A percentile compares a stretch with the other conserved stretches of the same genome.
These are phyloP conservation scores for Plasmodium ovale DNA, from an alignment of 169 alveolate species.

Conservation along the genomic window DNA sequence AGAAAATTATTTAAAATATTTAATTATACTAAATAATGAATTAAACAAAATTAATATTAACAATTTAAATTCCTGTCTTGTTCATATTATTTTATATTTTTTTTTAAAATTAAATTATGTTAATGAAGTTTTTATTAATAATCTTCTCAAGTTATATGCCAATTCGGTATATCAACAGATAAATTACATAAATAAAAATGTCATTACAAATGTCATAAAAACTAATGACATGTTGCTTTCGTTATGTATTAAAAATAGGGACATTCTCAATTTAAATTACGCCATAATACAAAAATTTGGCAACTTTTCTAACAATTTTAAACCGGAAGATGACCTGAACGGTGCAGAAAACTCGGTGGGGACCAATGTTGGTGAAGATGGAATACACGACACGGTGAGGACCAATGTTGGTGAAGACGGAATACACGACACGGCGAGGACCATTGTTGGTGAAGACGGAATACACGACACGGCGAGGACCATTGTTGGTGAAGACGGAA, in stretches of 20 bases:
- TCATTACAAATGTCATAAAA: slow-evolving; percentile 22
- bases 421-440: not conserved
- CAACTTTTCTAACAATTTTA: slow-evolving; percentile 17
- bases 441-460: not conserved
- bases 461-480: not conserved
- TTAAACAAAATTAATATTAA: slow-evolving; percentile 35
- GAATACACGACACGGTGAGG: not conserved
- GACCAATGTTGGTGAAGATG: not conserved
- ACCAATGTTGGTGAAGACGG: too few relatives aligned
- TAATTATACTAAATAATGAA: slow-evolving; percentile 36
- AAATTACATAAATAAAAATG: not conserved
- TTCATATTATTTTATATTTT: slow-evolving; percentile 55
- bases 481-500: not conserved
- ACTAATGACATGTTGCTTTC: slow-evolving; percentile 47
- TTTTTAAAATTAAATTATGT: slow-evolving; percentile 27
- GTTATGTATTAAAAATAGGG: slow-evolving; percentile 59
- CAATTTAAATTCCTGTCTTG: slow-evolving; percentile 20
- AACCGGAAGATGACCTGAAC: not conserved
- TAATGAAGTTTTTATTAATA: slow-evolving; percentile 42
- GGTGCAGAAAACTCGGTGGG: not conserved
- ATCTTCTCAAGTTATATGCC: slow-evolving; percentile 7
- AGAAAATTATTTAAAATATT: slow-evolving; percentile 26
- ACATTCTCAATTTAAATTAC: slow-evolving; percentile 42
- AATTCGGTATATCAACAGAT: slow-evolving; percentile 18
- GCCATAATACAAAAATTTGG: slow-evolving; percentile 33